Evolutionary conservation across 345 rosid species (phyloP).

Genomic region (Kandelia obovata): DNA sequence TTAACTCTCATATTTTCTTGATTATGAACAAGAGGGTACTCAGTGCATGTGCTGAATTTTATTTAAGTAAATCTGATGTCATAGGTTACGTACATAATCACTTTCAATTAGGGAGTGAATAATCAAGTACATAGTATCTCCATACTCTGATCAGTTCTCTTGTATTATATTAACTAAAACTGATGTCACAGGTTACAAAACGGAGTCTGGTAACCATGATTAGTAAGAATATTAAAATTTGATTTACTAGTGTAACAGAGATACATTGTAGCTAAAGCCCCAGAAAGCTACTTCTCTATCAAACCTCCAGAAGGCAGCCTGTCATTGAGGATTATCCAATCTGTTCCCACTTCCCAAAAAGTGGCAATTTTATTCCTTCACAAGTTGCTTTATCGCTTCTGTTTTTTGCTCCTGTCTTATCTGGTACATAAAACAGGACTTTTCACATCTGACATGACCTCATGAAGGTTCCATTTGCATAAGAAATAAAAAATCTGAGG

Average conservation of each 20-base stretch:
- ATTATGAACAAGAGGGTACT: too few relatives aligned
- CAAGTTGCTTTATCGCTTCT: too few relatives aligned
- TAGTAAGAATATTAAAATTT: constrained; percentile 3
- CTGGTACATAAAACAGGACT: constrained; percentile 27
- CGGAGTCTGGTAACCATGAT: neutral
- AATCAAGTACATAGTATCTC: neutral
- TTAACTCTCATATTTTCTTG: too few relatives aligned
- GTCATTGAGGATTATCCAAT: constrained; percentile 15
- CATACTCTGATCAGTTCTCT: neutral
- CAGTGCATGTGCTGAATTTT: too few relatives aligned
- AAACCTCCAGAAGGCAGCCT: constrained; percentile 16
- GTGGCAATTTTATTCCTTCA: neutral
- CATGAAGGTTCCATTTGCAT: constrained; percentile 23
- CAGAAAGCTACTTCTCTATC: constrained; percentile 5
- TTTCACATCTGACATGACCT: constrained; percentile 20
- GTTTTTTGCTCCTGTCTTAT: neutral
- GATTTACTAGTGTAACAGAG: neutral
- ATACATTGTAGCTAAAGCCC: constrained; percentile 2
- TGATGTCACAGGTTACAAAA: too few relatives aligned
- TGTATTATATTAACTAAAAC: neutral
- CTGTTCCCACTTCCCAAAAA: constrained; percentile 13
- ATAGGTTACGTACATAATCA: neutral
- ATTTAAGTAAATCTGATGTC: neutral
- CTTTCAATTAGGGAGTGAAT: neutral
- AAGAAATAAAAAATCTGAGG: constrained; percentile 2